These are phyloP conservation scores for Cucumis sativus DNA, from an alignment of 306 rosid species.

Conservation along the genomic window Cucumber_9930_V3 NC_026658.2:2017001-2017500, in stretches of 20 bases:
- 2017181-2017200: background rate
- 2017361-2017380: background rate
- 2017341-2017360: background rate
- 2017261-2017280: background rate
- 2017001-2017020: background rate
- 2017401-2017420: background rate
- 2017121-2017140: background rate
- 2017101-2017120: background rate
- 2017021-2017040: background rate
- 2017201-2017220: background rate
- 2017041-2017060: background rate
- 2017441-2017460: background rate
- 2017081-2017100: background rate
- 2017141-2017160: background rate
- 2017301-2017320: background rate
- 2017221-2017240: background rate
- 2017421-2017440: background rate
- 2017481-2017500: background rate
- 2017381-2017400: background rate
- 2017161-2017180: background rate
- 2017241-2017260: background rate
- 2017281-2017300: background rate
- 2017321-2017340: background rate
- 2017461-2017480: background rate
- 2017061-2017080: background rate